Conservation (phyloP, 2,329 filamentous ascomycete species). For the Delphinella strobiligena region DNA sequence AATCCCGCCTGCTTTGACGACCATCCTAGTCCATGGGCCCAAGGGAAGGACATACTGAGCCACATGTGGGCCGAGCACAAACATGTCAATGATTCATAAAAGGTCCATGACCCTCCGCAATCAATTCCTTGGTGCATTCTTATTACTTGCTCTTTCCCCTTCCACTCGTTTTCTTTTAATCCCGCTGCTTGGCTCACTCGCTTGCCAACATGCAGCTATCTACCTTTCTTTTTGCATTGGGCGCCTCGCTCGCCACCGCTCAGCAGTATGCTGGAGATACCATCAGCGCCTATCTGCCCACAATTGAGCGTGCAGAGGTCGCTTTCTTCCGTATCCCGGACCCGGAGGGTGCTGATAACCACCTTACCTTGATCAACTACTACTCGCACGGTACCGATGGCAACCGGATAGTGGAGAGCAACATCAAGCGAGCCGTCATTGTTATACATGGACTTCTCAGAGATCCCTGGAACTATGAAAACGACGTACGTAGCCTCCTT, state of each 20-base stretch:
- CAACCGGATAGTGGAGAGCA: slow-evolving; percentile 15
- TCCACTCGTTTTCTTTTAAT: too few relatives aligned
- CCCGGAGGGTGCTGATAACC: slow-evolving; percentile 15
- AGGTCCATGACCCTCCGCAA: too few relatives aligned
- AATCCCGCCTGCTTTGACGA: too few relatives aligned
- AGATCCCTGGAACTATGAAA: slow-evolving; percentile 23
- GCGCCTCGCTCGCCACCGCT: slow-evolving; percentile 3
- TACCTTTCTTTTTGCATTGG: not conserved
- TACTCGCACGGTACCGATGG: slow-evolving; percentile 18
- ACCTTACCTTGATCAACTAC: slow-evolving; percentile 24
- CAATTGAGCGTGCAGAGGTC: slow-evolving; percentile 20
- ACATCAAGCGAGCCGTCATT: slow-evolving; percentile 21
- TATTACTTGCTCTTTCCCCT: too few relatives aligned
- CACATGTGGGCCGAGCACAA: too few relatives aligned
- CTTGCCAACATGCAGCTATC: too few relatives aligned
- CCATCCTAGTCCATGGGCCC: too few relatives aligned
- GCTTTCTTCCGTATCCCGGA: slow-evolving; percentile 22
- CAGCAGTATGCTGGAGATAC: slow-evolving; percentile 22
- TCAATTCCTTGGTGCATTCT: too few relatives aligned
- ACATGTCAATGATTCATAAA: too few relatives aligned
- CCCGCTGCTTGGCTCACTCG: too few relatives aligned
- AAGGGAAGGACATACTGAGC: too few relatives aligned
- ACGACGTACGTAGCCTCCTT: slow-evolving; percentile 7
- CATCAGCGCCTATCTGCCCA: slow-evolving; percentile 18
- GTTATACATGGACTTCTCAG: slow-evolving; percentile 23